These are phyloP conservation scores for Phytopythium delawarense DNA, from an alignment of 352 stramenopile genomes.

Conservation along the genomic window DNA sequence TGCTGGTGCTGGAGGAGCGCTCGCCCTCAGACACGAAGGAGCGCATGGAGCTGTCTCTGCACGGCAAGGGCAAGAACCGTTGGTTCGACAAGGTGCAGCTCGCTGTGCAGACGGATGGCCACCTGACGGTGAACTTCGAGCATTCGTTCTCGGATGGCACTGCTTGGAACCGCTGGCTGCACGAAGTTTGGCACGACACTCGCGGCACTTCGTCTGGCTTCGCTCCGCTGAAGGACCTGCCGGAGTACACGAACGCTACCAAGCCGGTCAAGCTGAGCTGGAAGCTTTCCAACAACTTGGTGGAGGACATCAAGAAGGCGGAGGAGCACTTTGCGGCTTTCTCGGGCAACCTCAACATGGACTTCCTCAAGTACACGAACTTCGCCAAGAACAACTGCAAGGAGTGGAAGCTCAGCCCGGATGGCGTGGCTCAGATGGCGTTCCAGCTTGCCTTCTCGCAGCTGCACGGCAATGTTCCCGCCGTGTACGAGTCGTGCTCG, in stretches of 20 bases:
- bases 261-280: conserved; percentile 58
- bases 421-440: conserved; percentile 90
- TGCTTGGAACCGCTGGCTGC: conserved; percentile 90
- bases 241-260: conserved; percentile 36
- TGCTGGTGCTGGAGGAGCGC: conserved; percentile 84
- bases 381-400: conserved; percentile 92
- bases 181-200: conserved; percentile 91
- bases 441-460: conserved; percentile 89
- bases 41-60: conserved; percentile 78
- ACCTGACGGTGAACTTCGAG: conserved; percentile 92
- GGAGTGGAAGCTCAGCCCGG: conserved; percentile 87
- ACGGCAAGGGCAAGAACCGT: conserved; percentile 74
- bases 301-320: conserved; percentile 72
- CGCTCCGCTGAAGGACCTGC: conserved; percentile 53
- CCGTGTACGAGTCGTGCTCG: conserved; percentile 92
- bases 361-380: conserved; percentile 82
- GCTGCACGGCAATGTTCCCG: conserved; percentile 65
- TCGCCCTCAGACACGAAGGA: conserved; percentile 60
- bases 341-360: conserved; percentile 60
- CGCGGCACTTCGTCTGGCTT: conserved; percentile 73
- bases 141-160: conserved; percentile 93
- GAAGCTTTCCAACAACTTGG: conserved; percentile 74
- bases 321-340: conserved; percentile 65
- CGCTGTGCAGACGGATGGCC: conserved; percentile 78
- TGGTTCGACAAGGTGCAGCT: conserved; percentile 95